Conservation (phyloP, 257 asterid genomes). For the Solanum lycopersicoides region DNA sequence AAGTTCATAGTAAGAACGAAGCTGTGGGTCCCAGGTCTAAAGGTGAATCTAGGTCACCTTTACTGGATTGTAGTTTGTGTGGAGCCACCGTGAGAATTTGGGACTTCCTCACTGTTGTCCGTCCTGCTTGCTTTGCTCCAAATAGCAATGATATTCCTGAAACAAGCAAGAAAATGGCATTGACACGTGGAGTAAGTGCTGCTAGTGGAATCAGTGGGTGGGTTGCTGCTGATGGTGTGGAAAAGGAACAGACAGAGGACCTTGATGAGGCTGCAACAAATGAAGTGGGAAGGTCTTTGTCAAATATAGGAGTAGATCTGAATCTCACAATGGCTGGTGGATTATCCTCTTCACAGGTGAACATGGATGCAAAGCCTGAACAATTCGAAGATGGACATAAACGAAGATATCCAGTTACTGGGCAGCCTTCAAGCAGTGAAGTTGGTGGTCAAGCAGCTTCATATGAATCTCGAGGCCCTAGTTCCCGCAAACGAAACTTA, state of each 20-base stretch:
- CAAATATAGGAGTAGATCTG: slow-evolving; percentile 72
- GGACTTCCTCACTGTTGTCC: slow-evolving; percentile 79
- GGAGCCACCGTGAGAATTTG: slow-evolving; percentile 93
- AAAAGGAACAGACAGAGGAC: slow-evolving; percentile 72
- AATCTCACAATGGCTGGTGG: slow-evolving; percentile 85
- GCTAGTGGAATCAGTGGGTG: slow-evolving; percentile 97
- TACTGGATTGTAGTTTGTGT: slow-evolving; percentile 95
- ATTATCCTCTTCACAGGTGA: slow-evolving; percentile 54
- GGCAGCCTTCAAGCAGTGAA: slow-evolving; percentile 93
- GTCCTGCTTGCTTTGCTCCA: slow-evolving; percentile 74
- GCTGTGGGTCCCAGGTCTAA: slow-evolving; percentile 46
- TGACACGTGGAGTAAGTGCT: slow-evolving; percentile 95
- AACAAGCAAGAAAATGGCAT: slow-evolving; percentile 74
- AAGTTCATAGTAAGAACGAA: slow-evolving; percentile 33
- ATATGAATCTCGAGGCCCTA: slow-evolving; percentile 93
- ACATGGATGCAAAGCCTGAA: slow-evolving; percentile 37
- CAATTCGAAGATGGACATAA: slow-evolving; percentile 41
- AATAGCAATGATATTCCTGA: slow-evolving; percentile 69
- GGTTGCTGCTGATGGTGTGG: slow-evolving; percentile 71
- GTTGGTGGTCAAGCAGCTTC: slow-evolving; percentile 96
- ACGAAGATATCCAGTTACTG: slow-evolving; percentile 48
- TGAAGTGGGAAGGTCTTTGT: slow-evolving; percentile 75
- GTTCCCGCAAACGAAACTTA: slow-evolving; percentile 78
- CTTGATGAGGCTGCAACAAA: slow-evolving; percentile 81
- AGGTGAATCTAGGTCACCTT: slow-evolving; percentile 71